phyloP scores from a whole-genome alignment of 106 monocot species.

The Dendrobium nobile region DNA sequence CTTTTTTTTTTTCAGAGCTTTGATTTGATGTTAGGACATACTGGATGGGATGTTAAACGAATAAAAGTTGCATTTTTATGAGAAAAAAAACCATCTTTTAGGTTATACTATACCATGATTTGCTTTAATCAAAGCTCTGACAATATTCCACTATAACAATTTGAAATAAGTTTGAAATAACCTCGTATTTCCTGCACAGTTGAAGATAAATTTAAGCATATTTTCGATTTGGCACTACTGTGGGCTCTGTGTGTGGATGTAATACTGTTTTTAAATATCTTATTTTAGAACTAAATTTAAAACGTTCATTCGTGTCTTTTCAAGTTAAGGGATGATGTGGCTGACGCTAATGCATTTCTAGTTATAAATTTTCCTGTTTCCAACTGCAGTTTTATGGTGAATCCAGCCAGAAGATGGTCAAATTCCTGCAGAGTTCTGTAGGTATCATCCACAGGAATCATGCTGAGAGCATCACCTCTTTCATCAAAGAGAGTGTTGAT shows the following conservation, averaged over 20 bases:
- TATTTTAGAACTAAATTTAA: not conserved
- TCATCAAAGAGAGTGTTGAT: slow-evolving; percentile 89
- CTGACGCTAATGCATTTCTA: not conserved
- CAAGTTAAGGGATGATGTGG: not conserved
- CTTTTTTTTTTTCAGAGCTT: not conserved
- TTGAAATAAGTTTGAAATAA: too few relatives aligned
- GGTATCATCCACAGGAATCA: slow-evolving; percentile 92
- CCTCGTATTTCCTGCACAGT: too few relatives aligned
- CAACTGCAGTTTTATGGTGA: slow-evolving; percentile 61
- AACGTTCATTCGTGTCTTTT: not conserved
- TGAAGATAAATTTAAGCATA: too few relatives aligned
- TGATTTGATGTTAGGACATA: not conserved
- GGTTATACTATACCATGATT: not conserved
- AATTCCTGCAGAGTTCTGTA: slow-evolving; percentile 58
- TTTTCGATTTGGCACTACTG: too few relatives aligned
- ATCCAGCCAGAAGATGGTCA: slow-evolving; percentile 71
- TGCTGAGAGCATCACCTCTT: slow-evolving; percentile 90
- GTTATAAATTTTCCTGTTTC: not conserved
- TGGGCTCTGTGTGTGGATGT: too few relatives aligned
- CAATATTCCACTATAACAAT: too few relatives aligned
- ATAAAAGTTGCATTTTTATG: not conserved
- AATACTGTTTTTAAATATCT: not conserved
- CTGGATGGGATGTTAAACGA: not conserved
- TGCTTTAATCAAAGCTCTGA: too few relatives aligned
- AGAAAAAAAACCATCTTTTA: not conserved